These are phyloP conservation scores for Phytophthora cactorum DNA, from an alignment of 352 stramenopile genomes.

Conservation along the genomic window DNA sequence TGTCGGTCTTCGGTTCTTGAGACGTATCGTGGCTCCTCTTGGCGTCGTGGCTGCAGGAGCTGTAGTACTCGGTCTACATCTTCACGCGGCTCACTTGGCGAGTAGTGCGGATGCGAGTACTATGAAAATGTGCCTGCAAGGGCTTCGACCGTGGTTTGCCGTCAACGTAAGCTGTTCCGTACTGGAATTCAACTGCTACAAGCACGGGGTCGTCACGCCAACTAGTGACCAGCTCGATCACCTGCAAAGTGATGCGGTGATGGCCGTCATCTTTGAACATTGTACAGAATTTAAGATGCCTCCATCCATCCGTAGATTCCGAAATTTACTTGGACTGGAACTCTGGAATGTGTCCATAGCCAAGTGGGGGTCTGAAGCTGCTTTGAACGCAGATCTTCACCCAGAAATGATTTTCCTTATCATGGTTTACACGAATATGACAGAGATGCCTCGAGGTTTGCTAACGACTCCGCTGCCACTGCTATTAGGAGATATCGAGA, in stretches of 20 bases:
- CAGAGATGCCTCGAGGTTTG: conserved; percentile 40
- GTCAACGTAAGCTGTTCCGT: conserved; percentile 47
- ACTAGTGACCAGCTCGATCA: conserved; percentile 10
- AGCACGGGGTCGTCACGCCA: conserved; percentile 14
- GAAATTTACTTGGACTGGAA: conserved; percentile 57
- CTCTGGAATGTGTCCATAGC: conserved; percentile 61
- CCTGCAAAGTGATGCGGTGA: conserved; percentile 35
- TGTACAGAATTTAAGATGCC: conserved; percentile 48
- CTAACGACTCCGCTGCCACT: conserved; percentile 35
- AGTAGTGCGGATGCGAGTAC: conserved; percentile 2
- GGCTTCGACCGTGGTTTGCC: conserved; percentile 49
- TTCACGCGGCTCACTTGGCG: conserved; percentile 13
- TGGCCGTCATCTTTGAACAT: conserved; percentile 52
- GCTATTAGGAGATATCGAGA: conserved; percentile 55
- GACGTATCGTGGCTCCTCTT: conserved; percentile 28
- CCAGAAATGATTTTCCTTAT: conserved; percentile 44
- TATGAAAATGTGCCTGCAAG: conserved; percentile 36
- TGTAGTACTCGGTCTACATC: conserved; percentile 21
- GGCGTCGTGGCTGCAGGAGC: conserved; percentile 10
- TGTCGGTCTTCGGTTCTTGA: conserved; percentile 4
- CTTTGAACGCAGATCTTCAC: conserved; percentile 41
- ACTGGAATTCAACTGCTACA: conserved; percentile 43
- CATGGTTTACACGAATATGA: conserved; percentile 61
- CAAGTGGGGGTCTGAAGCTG: conserved; percentile 42
- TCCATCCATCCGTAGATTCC: conserved; percentile 36